These are phyloP conservation scores for Heliophila coronopifolia DNA, from an alignment of 441 rosid genomes.

Conservation along the genomic window DNA sequence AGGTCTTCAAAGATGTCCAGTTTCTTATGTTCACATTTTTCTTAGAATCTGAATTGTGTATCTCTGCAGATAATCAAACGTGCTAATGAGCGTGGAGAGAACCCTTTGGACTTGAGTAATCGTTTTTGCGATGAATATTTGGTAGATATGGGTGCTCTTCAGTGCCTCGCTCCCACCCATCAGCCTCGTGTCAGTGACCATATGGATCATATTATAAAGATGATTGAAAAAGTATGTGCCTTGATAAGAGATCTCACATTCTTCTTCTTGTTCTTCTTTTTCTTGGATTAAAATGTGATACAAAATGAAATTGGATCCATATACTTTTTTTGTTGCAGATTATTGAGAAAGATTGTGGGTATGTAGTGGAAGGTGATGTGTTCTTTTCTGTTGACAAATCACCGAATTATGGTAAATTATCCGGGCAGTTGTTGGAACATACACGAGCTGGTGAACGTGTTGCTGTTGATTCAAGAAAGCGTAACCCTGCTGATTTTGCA, in stretches of 20 bases:
- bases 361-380: conserved; percentile 73
- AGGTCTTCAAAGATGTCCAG: no score
- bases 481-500: conserved; percentile 86
- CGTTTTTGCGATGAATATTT: conserved; percentile 67
- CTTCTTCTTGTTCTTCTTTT: background rate
- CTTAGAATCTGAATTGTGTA: background rate
- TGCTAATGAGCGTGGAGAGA: conserved; percentile 56
- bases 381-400: conserved; percentile 71
- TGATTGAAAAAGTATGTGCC: conserved; percentile 54
- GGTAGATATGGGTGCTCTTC: conserved; percentile 64
- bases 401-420: conserved; percentile 70
- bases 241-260: conserved; percentile 2
- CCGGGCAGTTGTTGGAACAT: conserved; percentile 68
- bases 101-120: conserved; percentile 54
- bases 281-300: background rate
- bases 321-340: conserved; percentile 48
- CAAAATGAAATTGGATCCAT: background rate
- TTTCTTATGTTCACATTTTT: background rate
- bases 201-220: conserved; percentile 63
- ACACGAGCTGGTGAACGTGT: conserved; percentile 85
- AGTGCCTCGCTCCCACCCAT: conserved; percentile 70
- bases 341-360: conserved; percentile 63
- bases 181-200: conserved; percentile 81
- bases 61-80: conserved; percentile 61
- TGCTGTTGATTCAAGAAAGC: conserved; percentile 76